These are phyloP conservation scores for Daldinia concentrica DNA, from an alignment of 495 filamentous ascomycete genomes.

Conservation along the genomic window DNA sequence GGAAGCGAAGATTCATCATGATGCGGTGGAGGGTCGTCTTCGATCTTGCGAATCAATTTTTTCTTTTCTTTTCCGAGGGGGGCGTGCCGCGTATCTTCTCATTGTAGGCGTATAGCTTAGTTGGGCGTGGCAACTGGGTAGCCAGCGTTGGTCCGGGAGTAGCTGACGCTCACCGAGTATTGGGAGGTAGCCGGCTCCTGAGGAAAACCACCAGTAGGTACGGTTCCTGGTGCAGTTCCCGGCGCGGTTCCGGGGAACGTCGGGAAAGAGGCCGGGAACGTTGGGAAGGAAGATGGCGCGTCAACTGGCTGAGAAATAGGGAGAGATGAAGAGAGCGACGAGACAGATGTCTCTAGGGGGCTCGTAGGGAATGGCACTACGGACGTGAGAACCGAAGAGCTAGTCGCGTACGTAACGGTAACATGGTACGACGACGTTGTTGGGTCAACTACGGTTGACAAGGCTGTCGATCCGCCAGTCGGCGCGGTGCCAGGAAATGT, in stretches of 20 bases:
- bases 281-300: not conserved
- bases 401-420: slow-evolving; percentile 22
- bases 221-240: slow-evolving; percentile 6
- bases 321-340: not conserved
- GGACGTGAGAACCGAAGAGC: not conserved
- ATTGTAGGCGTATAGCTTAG: not conserved
- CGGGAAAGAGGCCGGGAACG: slow-evolving; percentile 10
- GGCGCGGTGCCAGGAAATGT: slow-evolving; percentile 17
- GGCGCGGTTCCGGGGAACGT: not conserved
- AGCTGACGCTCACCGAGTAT: slow-evolving; percentile 21
- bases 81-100: slow-evolving; percentile 4
- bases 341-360: not conserved
- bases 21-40: not conserved
- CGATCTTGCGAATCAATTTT: slow-evolving; percentile 6
- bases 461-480: slow-evolving; percentile 23
- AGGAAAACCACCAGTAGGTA: not conserved
- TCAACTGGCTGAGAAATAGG: not conserved
- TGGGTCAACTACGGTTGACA: slow-evolving; percentile 12
- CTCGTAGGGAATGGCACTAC: not conserved
- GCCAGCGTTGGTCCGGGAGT: slow-evolving; percentile 8
- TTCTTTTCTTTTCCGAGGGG: not conserved
- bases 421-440: slow-evolving; percentile 13
- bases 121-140: slow-evolving; percentile 4
- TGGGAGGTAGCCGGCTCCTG: not conserved
- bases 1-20: slow-evolving; percentile 15